Evolutionary conservation across 257 asterid species (phyloP), one percentile per base, ranked within the genome.

Genomic region (Oldenlandia corymbosa): DNA sequence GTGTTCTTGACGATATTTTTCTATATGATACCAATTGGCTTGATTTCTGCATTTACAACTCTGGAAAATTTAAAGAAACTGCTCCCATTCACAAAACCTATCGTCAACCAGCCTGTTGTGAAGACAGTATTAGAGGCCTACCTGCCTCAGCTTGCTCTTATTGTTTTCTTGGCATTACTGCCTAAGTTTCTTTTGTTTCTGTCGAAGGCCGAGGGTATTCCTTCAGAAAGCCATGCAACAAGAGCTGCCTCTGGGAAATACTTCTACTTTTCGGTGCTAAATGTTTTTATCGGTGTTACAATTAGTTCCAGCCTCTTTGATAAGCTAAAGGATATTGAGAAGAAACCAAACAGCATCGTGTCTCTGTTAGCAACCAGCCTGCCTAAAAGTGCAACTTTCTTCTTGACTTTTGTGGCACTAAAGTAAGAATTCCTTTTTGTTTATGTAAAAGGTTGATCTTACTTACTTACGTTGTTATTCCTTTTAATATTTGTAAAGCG

Each of bases 161-260:
- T 92, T 37, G 11, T 87, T 26, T 92, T 92, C 62, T 62, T 92
- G 80, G 90, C 99, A n/a, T 66, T 92, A 75, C 73, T 92, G 70
- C 96, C 99, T 0, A 76, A 50, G 58, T 80, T 89, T 60, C 84
- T 92, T 12, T 37, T 85, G 84, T 85, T 87, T 79, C 78, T 92
- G 5, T 92, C 99, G 23, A 89, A 87, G 72, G 80, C 83, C 10
- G 99, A 92, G 76, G 97, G 99, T 17, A 92, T 92, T 47, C 84
- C 97, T 48, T 79, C 94, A 0, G 73, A 68, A 72, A 81, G 90
- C 70, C 99, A 92, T 56, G 91, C 76, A 18, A 73, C 61, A 8
- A 84, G 99, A 74, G 99, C 99, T 48, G 85, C 99, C 26, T 79
- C 99, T 0, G 99, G 99, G 63, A 92, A 92, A 77, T 92, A 81